A percentile compares a stretch with the other conserved stretches of the same genome.
phyloP scores from a whole-genome alignment of 2,329 filamentous ascomycete genomes.

The Aspergillus arachidicola region DNA sequence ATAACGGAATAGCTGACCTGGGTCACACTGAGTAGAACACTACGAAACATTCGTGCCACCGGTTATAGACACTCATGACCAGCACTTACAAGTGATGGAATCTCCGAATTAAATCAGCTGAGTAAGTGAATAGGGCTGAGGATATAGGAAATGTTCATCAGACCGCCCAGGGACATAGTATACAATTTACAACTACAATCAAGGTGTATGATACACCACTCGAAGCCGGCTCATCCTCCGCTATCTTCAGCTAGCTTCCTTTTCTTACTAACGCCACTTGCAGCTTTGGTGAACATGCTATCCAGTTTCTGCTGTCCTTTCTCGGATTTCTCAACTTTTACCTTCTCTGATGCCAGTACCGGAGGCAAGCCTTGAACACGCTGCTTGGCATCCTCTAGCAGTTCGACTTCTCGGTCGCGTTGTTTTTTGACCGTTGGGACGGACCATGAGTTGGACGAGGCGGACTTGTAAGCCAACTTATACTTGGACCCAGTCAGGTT shows the following conservation, averaged over 20 bases:
- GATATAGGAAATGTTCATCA: background rate
- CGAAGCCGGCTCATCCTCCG: background rate
- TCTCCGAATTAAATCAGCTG: background rate
- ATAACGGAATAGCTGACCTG: background rate
- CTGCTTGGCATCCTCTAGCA: constrained; percentile 37
- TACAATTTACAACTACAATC: background rate
- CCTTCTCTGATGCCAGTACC: constrained; percentile 35
- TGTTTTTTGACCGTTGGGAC: constrained; percentile 38
- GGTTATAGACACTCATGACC: background rate
- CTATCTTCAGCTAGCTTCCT: constrained; percentile 16
- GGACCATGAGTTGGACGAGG: constrained; percentile 34
- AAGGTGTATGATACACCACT: background rate
- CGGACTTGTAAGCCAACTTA: constrained; percentile 38
- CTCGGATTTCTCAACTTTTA: constrained; percentile 33
- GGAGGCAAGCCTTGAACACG: constrained; percentile 36
- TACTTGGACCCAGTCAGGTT: constrained; percentile 38
- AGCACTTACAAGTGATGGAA: background rate
- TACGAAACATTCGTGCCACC: background rate
- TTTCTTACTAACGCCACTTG: constrained; percentile 24
- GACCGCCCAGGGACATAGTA: background rate
- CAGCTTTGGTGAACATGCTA: constrained; percentile 28
- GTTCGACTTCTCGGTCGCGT: constrained; percentile 35
- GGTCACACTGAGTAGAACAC: background rate
- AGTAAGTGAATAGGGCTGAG: background rate
- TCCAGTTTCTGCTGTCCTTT: constrained; percentile 38